Percentiles rank a stretch among this genome's conserved stretches.
These are phyloP conservation scores for Solanum hybrid DNA, from an alignment of 305 asterid species.

Conservation along the genomic window DNA sequence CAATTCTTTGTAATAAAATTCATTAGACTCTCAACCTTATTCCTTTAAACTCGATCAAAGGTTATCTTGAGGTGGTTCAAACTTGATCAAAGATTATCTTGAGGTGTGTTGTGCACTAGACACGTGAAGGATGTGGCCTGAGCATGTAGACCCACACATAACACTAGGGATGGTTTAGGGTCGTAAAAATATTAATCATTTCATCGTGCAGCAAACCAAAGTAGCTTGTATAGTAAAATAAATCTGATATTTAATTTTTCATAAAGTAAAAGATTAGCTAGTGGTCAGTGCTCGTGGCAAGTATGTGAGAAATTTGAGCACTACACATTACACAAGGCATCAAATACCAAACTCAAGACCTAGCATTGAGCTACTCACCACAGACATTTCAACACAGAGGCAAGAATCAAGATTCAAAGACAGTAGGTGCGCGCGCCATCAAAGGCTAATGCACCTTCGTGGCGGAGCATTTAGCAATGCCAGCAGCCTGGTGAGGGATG, in stretches of 20 bases:
- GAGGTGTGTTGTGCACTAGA: neutral
- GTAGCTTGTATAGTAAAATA: neutral
- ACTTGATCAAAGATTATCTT: neutral
- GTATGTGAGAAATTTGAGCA: neutral
- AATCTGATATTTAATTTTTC: neutral
- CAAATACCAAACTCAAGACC: neutral
- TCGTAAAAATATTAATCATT: neutral
- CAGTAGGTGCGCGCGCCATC: neutral
- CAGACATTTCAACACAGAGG: neutral
- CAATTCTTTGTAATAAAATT: neutral
- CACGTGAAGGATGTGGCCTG: neutral
- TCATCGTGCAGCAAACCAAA: neutral
- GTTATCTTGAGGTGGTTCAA: neutral
- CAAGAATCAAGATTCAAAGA: neutral
- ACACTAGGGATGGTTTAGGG: neutral
- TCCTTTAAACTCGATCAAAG: neutral
- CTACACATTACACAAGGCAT: neutral
- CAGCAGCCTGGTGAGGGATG: too few species aligned
- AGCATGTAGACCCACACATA: neutral
- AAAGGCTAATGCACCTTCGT: neutral
- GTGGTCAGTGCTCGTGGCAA: neutral
- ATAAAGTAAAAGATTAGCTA: neutral
- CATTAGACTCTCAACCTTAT: neutral
- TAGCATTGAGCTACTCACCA: neutral
- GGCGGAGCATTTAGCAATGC: too few species aligned